These are phyloP conservation scores for Chaetomium strumarium DNA, from an alignment of 2,329 filamentous ascomycete species.

Conservation along the genomic window DNA sequence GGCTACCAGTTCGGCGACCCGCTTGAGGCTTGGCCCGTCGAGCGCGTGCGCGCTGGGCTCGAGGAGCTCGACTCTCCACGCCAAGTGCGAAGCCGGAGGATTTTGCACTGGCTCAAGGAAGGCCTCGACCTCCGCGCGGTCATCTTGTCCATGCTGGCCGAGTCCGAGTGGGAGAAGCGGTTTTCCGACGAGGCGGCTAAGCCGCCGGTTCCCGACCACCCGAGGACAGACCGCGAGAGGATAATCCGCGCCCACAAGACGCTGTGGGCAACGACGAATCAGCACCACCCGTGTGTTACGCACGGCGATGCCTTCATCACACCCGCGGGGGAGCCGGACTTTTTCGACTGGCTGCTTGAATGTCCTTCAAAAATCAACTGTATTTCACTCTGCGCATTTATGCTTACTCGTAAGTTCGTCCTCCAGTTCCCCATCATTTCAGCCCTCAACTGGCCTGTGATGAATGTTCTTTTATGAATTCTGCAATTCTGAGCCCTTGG, in stretches of 20 bases:
- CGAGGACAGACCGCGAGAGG: constrained; percentile 15
- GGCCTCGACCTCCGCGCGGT: constrained; percentile 12
- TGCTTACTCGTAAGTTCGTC: constrained; percentile 7
- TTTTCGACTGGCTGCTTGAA: constrained; percentile 36
- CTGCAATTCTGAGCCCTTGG: constrained; percentile 41
- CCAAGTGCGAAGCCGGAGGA: constrained; percentile 28
- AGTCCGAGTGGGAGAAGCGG: constrained; percentile 11
- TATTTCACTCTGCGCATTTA: no score
- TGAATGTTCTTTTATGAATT: constrained; percentile 36
- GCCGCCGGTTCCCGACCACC: constrained; percentile 13
- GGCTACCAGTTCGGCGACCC: constrained; percentile 41
- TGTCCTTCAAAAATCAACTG: not conserved
- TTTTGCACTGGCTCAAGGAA: constrained; percentile 27
- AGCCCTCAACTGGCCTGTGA: constrained; percentile 19
- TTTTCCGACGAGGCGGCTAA: constrained; percentile 12
- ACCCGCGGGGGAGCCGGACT: constrained; percentile 31
- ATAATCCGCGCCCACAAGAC: constrained; percentile 28
- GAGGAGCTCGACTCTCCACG: constrained; percentile 37
- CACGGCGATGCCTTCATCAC: constrained; percentile 41
- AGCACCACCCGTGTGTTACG: constrained; percentile 33
- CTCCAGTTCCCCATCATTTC: not conserved
- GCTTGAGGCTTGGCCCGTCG: constrained; percentile 29
- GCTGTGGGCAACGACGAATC: constrained; percentile 33
- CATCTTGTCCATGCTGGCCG: constrained; percentile 9
- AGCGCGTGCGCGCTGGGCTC: constrained; percentile 26